These are phyloP conservation scores for Penicillium fimorum DNA, from an alignment of 495 filamentous ascomycete genomes.

Conservation along the genomic window DNA sequence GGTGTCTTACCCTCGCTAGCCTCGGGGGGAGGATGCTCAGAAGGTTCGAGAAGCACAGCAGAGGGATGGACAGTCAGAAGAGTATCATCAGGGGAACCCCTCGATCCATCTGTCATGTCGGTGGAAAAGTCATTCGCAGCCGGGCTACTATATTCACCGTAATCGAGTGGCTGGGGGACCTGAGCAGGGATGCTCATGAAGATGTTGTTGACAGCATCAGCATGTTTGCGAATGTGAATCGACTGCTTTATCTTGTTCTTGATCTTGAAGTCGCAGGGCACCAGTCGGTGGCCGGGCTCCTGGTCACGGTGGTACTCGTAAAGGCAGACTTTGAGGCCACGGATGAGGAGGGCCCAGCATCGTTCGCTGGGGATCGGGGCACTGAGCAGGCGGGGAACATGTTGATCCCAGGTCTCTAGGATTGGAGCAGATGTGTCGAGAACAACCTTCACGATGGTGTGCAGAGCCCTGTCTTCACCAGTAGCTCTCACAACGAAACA, in stretches of 20 bases:
- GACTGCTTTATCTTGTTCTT: neutral
- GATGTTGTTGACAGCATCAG: neutral
- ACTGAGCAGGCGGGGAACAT: neutral
- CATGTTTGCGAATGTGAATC: neutral
- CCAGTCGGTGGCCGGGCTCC: neutral
- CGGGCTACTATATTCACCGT: neutral
- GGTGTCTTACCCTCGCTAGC: too few species aligned
- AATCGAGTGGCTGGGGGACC: neutral
- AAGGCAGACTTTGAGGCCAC: neutral
- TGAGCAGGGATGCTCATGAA: neutral
- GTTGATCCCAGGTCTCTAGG: neutral
- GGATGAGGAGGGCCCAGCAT: conserved; percentile 6
- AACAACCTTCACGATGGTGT: conserved; percentile 1
- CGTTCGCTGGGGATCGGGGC: neutral
- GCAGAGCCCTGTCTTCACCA: neutral
- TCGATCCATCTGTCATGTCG: neutral
- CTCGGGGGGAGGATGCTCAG: neutral
- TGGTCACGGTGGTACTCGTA: conserved; percentile 2
- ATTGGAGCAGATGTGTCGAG: neutral
- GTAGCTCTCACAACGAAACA: neutral
- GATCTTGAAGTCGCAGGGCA: conserved; percentile 7
- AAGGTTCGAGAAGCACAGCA: neutral
- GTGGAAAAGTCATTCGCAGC: too few species aligned
- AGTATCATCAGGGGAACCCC: neutral
- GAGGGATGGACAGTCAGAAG: too few species aligned